Conservation (phyloP, 2,329 filamentous ascomycete genomes). For the Pseudogymnoascus sp. region DNA sequence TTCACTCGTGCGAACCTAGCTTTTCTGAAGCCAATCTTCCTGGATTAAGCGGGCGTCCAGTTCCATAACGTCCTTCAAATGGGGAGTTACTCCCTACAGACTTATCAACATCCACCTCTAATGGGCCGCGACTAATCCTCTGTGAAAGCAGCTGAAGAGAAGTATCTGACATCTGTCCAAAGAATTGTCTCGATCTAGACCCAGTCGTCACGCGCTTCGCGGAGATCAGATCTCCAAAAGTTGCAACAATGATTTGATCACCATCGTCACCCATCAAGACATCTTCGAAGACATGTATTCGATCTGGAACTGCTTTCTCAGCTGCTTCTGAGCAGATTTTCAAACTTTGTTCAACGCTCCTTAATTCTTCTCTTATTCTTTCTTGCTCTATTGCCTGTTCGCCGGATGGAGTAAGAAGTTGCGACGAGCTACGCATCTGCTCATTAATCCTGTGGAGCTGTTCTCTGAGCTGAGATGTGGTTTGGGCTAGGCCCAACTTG, state of each 20-base stretch:
- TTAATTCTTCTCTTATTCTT: constrained; percentile 26
- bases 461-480: constrained; percentile 20
- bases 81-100: neutral
- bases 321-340: constrained; percentile 26
- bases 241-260: constrained; percentile 29
- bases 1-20: neutral
- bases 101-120: neutral
- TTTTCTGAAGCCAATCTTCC: neutral
- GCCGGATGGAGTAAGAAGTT: constrained; percentile 12
- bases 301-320: constrained; percentile 22
- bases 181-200: constrained; percentile 18
- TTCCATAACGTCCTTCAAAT: constrained; percentile 14
- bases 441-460: constrained; percentile 22
- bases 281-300: constrained; percentile 28
- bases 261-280: constrained; percentile 25
- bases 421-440: constrained; percentile 17
- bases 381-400: constrained; percentile 17
- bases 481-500: constrained; percentile 20
- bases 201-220: constrained; percentile 26
- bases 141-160: constrained; percentile 26
- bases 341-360: constrained; percentile 25
- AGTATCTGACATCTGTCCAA: constrained; percentile 27
- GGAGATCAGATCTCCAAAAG: constrained; percentile 29
- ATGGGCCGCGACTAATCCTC: neutral
- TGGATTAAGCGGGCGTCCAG: constrained; percentile 13